phyloP scores from a whole-genome alignment of 768 basidiomycete genomes.

The Sporobolomyces phaffii region DNA sequence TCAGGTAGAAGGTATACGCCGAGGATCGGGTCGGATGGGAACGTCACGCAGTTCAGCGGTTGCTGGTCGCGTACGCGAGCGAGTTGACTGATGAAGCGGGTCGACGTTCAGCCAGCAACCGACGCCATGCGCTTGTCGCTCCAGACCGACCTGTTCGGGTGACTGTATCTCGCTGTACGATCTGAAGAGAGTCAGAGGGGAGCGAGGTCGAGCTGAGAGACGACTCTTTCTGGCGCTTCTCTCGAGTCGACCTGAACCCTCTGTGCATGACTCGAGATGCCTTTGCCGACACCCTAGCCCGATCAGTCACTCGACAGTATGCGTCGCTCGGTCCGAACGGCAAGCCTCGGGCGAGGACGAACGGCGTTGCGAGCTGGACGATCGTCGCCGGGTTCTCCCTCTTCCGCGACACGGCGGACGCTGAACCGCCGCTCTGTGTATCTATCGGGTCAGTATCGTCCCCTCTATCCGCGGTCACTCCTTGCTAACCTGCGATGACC shows the following conservation, averaged over 20 bases:
- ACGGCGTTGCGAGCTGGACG: constrained; percentile 46
- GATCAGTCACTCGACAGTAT: constrained; percentile 39
- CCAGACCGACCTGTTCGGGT: too few relatives aligned
- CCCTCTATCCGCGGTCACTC: neutral
- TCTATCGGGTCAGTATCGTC: neutral
- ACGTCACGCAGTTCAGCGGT: too few relatives aligned
- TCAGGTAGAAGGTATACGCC: too few relatives aligned
- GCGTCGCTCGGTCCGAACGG: constrained; percentile 40
- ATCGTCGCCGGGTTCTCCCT: constrained; percentile 47
- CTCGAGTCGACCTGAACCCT: neutral
- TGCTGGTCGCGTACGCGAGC: too few relatives aligned
- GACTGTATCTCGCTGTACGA: too few relatives aligned
- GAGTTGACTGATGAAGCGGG: too few relatives aligned
- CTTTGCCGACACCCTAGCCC: constrained; percentile 38
- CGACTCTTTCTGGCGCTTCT: too few relatives aligned
- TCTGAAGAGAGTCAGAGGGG: too few relatives aligned
- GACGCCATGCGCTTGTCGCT: too few relatives aligned
- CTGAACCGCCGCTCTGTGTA: neutral
- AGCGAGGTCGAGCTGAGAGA: too few relatives aligned
- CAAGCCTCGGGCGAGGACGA: constrained; percentile 44
- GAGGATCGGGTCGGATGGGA: too few relatives aligned
- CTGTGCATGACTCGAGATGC: constrained; percentile 10
- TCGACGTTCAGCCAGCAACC: too few relatives aligned
- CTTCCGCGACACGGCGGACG: constrained; percentile 1
- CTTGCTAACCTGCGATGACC: neutral